Percentiles rank a stretch among this genome's conserved stretches.
Conservation (phyloP, 1,139 yeast genomes). For the Taphrina flavorubra region DNA sequence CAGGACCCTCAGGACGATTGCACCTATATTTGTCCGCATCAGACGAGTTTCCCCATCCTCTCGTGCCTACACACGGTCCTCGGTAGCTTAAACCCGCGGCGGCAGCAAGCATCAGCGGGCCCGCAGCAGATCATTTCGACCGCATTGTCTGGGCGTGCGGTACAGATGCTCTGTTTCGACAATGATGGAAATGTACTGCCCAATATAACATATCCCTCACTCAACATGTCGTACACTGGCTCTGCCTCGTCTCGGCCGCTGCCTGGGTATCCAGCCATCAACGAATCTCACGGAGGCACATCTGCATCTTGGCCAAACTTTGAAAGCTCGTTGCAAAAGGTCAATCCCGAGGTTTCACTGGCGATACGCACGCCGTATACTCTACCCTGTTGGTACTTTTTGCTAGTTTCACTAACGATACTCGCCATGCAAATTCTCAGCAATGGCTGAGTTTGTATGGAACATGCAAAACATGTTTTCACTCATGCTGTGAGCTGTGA, state of each 20-base stretch:
- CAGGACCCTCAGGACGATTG: conserved; percentile 25
- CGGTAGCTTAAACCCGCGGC: conserved; percentile 4
- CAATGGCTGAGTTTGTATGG: background rate
- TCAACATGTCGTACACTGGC: background rate
- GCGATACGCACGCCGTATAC: background rate
- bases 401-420: background rate
- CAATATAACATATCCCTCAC: conserved; percentile 1
- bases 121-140: background rate
- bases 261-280: background rate
- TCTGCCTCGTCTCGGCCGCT: background rate
- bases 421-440: background rate
- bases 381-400: background rate
- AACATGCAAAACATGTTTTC: background rate
- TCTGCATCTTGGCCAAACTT: background rate
- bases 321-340: background rate
- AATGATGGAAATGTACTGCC: background rate
- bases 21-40: conserved; percentile 13
- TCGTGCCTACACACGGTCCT: conserved; percentile 13
- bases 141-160: background rate
- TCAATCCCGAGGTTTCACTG: background rate
- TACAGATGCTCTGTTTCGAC: conserved; percentile 15
- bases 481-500: too few species aligned
- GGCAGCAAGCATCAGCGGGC: background rate
- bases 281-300: background rate
- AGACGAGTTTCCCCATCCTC: background rate